Base-by-base conservation (phyloP, 2,329 filamentous ascomycete species). In the Metarhizium anisopliae region DNA sequence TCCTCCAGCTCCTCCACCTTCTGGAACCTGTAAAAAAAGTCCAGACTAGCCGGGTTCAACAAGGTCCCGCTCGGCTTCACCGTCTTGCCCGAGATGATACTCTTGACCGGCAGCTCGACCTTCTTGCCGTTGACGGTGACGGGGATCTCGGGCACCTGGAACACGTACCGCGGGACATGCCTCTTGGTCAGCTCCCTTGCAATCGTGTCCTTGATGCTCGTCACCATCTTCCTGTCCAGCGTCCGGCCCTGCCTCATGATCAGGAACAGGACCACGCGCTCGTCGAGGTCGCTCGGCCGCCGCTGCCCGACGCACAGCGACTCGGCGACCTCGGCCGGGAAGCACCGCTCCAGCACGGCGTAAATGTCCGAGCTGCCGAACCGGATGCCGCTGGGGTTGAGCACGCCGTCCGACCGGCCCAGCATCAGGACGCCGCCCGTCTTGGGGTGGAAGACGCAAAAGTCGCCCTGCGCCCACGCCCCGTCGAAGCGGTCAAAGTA, bases 361-460 rank as follows among this genome's bases (percentile, higher is more conserved):
- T 94, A 95, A 38, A 94, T 87, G 68, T 94, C 90, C 0, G 87
- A 84, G 4, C 83, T 87, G 0, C 89, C 90, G 63, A 94, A 95
- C 0, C 89, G 78, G 11, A 94, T 84, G 0, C 89, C 89, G 6
- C 80, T 84, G 0, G 89, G 89, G 65, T 94, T 94, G 53, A 94
- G 72, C 2, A 94, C 89, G 13, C 89, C 89, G 64, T 94, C 89
- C 2, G 83, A 86, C 2, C 88, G 78, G 1, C 87, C 87, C 0
- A 89, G 77, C 61, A 92, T 85, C 13, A 80, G 67, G 6, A 90
- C 67, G 50, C 82, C 79, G 6, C 82, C 80, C 1, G 88, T 92
- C 4, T 71, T 60, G 0, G 88, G 87, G 64, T 93, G 83, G 14
- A 88, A 73, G 40, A 80, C 78, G 63, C 89, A 84, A 67, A 92